Evolutionary conservation across 2,329 filamentous ascomycete species (phyloP).

Genomic region (Cryphonectria nitschkei): DNA sequence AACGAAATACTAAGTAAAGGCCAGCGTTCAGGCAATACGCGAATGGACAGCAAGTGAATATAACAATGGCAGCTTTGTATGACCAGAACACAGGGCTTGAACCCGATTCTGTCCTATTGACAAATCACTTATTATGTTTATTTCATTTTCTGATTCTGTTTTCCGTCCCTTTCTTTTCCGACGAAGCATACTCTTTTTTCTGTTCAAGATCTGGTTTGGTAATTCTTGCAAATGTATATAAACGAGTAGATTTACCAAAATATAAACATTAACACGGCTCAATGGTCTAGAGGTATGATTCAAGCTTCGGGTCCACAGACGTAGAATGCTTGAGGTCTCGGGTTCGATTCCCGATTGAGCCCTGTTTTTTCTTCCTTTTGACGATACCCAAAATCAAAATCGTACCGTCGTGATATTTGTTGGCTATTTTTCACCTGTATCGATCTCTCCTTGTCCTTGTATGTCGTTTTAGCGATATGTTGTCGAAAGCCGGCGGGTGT

Average conservation of each 20-base stretch:
- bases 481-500: not conserved
- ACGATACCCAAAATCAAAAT: too few relatives aligned
- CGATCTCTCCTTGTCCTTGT: too few relatives aligned
- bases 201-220: too few relatives aligned
- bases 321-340: not conserved
- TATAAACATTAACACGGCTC: conserved; percentile 12
- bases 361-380: not conserved
- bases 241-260: not conserved
- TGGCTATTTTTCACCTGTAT: not conserved
- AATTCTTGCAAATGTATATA: not conserved
- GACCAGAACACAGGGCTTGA: not conserved
- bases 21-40: not conserved
- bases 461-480: not conserved
- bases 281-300: conserved; percentile 28
- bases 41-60: not conserved
- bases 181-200: not conserved
- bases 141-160: not conserved
- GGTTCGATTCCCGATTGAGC: conserved; percentile 1
- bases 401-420: too few relatives aligned
- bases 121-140: not conserved
- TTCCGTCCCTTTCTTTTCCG: too few relatives aligned
- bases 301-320: conserved; percentile 22
- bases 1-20: not conserved
- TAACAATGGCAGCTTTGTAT: not conserved
- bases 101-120: not conserved